Base-by-base conservation (phyloP, 106 monocot genomes). In the Dendrobium chrysotoxum region DNA sequence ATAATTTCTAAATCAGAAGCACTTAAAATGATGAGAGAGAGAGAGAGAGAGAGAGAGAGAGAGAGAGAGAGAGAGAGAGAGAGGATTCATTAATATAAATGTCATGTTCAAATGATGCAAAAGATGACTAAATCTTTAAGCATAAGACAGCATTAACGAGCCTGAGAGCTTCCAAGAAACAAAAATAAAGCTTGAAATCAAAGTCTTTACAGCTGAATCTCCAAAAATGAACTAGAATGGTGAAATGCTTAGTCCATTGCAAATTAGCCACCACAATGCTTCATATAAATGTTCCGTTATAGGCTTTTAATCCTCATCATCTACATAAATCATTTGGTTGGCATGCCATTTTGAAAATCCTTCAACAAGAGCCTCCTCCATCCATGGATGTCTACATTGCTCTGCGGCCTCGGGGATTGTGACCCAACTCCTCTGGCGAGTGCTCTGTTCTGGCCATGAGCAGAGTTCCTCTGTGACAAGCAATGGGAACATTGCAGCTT, bases 381-480 rank as follows among this genome's bases (percentile, higher is more conserved):
- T 89, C 93, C 93, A 94, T 26, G 81, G 72, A 40, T 88, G 84
- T 45, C 89, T 76, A 42, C 91, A 89, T 58, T 73, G 78, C 39
- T 77, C 72, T 1, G 47, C 53, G 28, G 93, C 93, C 79, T 94
- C 89, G 11, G 84, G 42, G 35, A 94, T 78, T 18, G 89, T 80
- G 13, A 89, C 72, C 93, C 93, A 94, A 41, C 72, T 81, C 83
- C 93, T 81, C 12, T 55, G 25, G 7, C 93, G 86, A 77, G 91
- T 91, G 81, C 84, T 87, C 84, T 88, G 87, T 66, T 93, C 93
- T 8, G 93, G 93, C 93, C 93, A 93, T 20, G 84, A 84, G 53
- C 30, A 31, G 9, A 93, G 85, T 82, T 89, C 91, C 61, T 93
- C 93, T 28, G 86, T 87, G 13, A 93, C 93, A 38, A 78, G 87